Conservation (phyloP, 2,329 filamentous ascomycete species). For the Cladosporium sp. region DNA sequence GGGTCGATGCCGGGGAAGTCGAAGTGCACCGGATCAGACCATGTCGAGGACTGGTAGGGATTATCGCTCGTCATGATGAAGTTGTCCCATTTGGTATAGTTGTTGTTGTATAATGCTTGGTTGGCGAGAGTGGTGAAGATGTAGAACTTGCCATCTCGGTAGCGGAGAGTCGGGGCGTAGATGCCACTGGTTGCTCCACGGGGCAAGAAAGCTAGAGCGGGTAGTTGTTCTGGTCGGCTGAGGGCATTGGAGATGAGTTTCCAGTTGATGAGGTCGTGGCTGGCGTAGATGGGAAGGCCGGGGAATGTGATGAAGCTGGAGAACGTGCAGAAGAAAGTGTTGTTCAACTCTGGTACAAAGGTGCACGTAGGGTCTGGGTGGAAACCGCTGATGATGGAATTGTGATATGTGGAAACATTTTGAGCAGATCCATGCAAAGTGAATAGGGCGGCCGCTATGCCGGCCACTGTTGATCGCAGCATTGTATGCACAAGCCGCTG, state of each 20-base stretch:
- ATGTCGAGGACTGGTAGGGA: conserved; percentile 46
- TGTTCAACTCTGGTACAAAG: conserved; percentile 48
- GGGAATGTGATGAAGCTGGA: conserved; percentile 50
- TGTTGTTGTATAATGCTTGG: conserved; percentile 32
- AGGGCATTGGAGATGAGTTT: conserved; percentile 40
- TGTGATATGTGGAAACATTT: conserved; percentile 33
- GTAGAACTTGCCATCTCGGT: conserved; percentile 44
- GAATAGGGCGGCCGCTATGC: neutral
- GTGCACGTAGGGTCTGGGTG: conserved; percentile 50
- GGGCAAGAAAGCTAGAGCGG: conserved; percentile 37
- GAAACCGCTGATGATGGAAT: conserved; percentile 51
- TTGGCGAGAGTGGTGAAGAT: conserved; percentile 37
- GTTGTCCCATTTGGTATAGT: conserved; percentile 42
- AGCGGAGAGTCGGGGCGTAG: conserved; percentile 46
- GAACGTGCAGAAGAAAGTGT: conserved; percentile 48
- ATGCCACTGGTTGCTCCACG: conserved; percentile 43
- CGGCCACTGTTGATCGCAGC: neutral
- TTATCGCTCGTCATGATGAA: conserved; percentile 51
- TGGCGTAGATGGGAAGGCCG: conserved; percentile 48
- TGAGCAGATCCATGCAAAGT: neutral
- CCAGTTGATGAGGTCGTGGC: conserved; percentile 47
- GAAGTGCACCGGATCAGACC: conserved; percentile 54
- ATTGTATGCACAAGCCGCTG: neutral
- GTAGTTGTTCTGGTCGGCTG: conserved; percentile 41
- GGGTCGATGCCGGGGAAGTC: conserved; percentile 54